phyloP scores from a whole-genome alignment of 169 alveolate species.

The Cryptosporidium meleagridis region DNA sequence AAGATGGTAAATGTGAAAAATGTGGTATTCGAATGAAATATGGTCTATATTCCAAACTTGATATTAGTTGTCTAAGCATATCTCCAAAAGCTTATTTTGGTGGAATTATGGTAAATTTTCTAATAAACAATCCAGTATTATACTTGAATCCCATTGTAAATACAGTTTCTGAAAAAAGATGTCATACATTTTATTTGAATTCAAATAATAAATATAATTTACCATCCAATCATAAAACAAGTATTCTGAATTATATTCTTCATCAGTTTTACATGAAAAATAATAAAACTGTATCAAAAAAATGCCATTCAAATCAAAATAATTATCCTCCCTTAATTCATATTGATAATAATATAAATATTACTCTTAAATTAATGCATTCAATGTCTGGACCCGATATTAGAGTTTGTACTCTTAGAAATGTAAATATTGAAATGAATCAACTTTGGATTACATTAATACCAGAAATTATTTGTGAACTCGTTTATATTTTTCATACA shows the following conservation, averaged over 20 bases:
- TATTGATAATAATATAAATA: not conserved
- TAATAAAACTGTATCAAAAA: not conserved
- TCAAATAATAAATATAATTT: slow-evolving; percentile 4
- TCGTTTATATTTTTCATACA: not conserved
- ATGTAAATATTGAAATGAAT: slow-evolving; percentile 2
- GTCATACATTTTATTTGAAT: slow-evolving; percentile 14
- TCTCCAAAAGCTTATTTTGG: slow-evolving; percentile 53
- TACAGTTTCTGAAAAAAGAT: slow-evolving; percentile 49
- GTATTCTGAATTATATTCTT: not conserved
- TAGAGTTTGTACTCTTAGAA: slow-evolving; percentile 7
- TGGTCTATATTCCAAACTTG: slow-evolving; percentile 2
- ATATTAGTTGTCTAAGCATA: not conserved
- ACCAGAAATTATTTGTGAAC: slow-evolving; percentile 54
- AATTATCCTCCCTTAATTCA: slow-evolving; percentile 46
- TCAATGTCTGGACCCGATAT: slow-evolving; percentile 66
- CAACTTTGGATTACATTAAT: slow-evolving; percentile 15
- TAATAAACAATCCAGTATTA: not conserved
- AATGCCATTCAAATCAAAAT: not conserved
- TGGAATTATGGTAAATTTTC: slow-evolving; percentile 29
- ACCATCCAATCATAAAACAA: not conserved
- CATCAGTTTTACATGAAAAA: not conserved
- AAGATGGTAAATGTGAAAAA: slow-evolving; percentile 26
- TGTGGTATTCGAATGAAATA: slow-evolving; percentile 16
- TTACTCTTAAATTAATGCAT: slow-evolving; percentile 34
- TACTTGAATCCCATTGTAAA: slow-evolving; percentile 9